Evolutionary conservation across 2,329 filamentous ascomycete species (phyloP).

Genomic region (Ceratocystis variospora): DNA sequence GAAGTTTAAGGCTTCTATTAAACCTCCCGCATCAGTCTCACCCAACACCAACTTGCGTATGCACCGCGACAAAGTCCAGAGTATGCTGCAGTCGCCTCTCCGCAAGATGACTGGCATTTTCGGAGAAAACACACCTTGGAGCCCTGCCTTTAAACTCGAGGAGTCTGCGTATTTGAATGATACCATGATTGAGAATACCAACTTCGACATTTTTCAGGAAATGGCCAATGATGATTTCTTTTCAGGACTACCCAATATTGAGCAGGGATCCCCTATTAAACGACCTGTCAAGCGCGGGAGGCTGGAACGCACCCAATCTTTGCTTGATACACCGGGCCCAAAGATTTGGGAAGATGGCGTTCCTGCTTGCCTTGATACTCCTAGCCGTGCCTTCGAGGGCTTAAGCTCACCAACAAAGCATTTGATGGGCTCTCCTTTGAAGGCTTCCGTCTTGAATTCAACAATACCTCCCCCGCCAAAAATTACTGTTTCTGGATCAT

Average conservation of each 20-base stretch:
- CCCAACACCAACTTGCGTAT: constrained; percentile 84
- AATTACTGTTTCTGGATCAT: constrained; percentile 7
- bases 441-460: constrained; percentile 19
- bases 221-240: constrained; percentile 26
- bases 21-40: constrained; percentile 61
- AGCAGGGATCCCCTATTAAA: constrained; percentile 53
- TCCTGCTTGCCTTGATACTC: constrained; percentile 13
- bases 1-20: constrained; percentile 54
- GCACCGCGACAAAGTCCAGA: constrained; percentile 69
- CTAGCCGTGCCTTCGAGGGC: constrained; percentile 21
- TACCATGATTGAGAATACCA: constrained; percentile 29
- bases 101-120: constrained; percentile 31
- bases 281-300: constrained; percentile 45
- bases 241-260: constrained; percentile 27
- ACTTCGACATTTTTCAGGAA: constrained; percentile 48
- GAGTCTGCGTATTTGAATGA: constrained; percentile 39
- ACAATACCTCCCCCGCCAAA: constrained; percentile 5
- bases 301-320: constrained; percentile 48
- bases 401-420: constrained; percentile 44
- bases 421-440: constrained; percentile 15
- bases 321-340: constrained; percentile 12
- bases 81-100: constrained; percentile 67
- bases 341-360: constrained; percentile 19
- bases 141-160: constrained; percentile 49
- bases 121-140: constrained; percentile 43